Base-by-base conservation (phyloP, 2,329 filamentous ascomycete genomes). In the Scleromitrula shiraiana region DNA sequence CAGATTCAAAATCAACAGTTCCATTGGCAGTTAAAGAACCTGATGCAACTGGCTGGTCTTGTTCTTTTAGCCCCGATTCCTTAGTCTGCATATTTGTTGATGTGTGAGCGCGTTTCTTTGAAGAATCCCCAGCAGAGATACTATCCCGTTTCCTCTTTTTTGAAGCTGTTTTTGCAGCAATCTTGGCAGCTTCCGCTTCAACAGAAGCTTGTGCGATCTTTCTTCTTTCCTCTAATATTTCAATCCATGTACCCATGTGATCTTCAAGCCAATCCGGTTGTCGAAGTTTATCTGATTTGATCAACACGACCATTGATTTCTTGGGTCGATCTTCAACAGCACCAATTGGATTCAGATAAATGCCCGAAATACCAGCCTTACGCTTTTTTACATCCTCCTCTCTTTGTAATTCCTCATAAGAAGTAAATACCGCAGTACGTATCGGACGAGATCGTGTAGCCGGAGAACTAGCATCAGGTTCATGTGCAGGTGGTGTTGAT, bases 221-320 rank as follows among this genome's bases (percentile, higher is more conserved):
- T 20, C 50, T 39, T 32, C 35, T 46, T 29, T 50, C 30, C 7
- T 42, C 49, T 19, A 49, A 24, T 35, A 37, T 35, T 17, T 50
- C 50, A 36, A 50, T 45, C 54, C 56, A 57, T 12, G 45, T 51
- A 9, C 55, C 55, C 29, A 30, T 49, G 17, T 49, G 46, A 23
- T 43, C 37, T 15, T 46, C 46, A 5, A 58, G 29, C 35, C 50
- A 54, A 9, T 46, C 19, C 14, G 51, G 46, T 36, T 56, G 36
- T 20, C 59, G 61, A 22, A 67, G 51, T 38, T 60, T 60, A 8
- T 59, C 52, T 0, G 55, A 60, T 30, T 53, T 60, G 37, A 67
- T 63, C 2, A 64, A 51, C 2, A 63, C 50, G 20, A 67, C 59
- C 5, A 61, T 41, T 9, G 62, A 62, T 56, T 64, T 60, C 51